Evolutionary conservation across 768 basidiomycete species (phyloP).

Genomic region (Rhizopogon vinicolor): DNA sequence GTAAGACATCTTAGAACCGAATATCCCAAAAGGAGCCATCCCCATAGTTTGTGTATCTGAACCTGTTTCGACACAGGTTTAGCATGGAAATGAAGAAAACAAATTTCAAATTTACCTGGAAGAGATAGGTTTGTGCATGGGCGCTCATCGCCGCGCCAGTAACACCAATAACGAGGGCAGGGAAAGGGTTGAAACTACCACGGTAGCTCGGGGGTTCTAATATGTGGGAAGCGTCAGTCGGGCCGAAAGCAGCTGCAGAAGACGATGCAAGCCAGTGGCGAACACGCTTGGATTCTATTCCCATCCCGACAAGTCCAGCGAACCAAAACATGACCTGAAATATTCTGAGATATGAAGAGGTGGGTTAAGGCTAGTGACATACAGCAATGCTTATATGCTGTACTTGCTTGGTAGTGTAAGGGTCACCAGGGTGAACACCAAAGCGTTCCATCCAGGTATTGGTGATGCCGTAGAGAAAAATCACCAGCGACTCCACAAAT

Average conservation of each 20-base stretch:
- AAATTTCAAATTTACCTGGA: slow-evolving; percentile 49
- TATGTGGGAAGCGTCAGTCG: slow-evolving; percentile 26
- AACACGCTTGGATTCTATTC: slow-evolving; percentile 74
- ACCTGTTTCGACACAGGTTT: slow-evolving; percentile 40
- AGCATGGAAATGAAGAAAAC: not conserved
- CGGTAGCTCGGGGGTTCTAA: slow-evolving; percentile 70
- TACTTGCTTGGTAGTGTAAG: slow-evolving; percentile 86
- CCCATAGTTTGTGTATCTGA: slow-evolving; percentile 90
- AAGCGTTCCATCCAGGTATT: slow-evolving; percentile 99
- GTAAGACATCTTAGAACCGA: slow-evolving; percentile 80
- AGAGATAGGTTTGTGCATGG: slow-evolving; percentile 87
- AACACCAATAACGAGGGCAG: slow-evolving; percentile 89
- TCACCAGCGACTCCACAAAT: slow-evolving; percentile 72
- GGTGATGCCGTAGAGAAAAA: slow-evolving; percentile 84
- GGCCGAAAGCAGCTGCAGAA: slow-evolving; percentile 33
- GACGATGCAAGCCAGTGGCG: slow-evolving; percentile 71
- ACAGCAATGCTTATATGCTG: slow-evolving; percentile 95
- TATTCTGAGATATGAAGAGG: not conserved
- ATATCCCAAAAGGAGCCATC: slow-evolving; percentile 75
- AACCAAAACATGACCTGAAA: slow-evolving; percentile 88
- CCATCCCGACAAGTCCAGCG: slow-evolving; percentile 85
- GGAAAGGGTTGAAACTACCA: slow-evolving; percentile 86
- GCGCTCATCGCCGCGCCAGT: slow-evolving; percentile 94
- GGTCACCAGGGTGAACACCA: slow-evolving; percentile 73
- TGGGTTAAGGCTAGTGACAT: slow-evolving; percentile 17